A percentile compares a stretch with the other conserved stretches of the same genome.
Conservation (phyloP, 257 asterid species). For the Gynochthodes officinalis region DNA sequence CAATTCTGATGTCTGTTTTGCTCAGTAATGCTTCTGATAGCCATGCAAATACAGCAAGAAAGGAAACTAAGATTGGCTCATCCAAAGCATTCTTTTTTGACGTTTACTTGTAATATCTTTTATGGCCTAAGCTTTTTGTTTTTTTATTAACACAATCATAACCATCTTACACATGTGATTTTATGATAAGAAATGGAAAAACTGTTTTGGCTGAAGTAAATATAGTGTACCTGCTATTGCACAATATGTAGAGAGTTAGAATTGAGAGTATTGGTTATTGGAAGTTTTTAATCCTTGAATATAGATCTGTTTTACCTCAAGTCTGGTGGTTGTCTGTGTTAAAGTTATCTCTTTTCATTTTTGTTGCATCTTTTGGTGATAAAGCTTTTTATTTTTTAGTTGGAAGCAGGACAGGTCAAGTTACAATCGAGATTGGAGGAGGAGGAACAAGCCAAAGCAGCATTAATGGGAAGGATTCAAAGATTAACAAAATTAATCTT, state of each 20-base stretch:
- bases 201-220: not conserved
- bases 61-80: not conserved
- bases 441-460: conserved; percentile 91
- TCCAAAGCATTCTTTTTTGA: not conserved
- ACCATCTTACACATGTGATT: not conserved
- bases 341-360: not conserved
- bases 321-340: not conserved
- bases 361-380: conserved; percentile 13
- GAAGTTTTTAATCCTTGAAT: not conserved
- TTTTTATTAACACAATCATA: not conserved
- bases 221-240: not conserved
- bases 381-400: conserved; percentile 39
- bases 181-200: not conserved
- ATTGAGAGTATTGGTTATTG: not conserved
- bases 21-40: not conserved
- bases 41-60: not conserved
- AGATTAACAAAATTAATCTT: conserved; percentile 75
- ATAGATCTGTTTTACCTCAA: not conserved
- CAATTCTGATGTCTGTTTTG: not conserved
- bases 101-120: not conserved
- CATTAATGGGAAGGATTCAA: conserved; percentile 88
- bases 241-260: not conserved
- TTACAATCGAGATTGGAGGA: conserved; percentile 85
- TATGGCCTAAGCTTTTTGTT: not conserved
- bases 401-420: conserved; percentile 81